These are phyloP conservation scores for Cercospora sesami DNA, from an alignment of 2,329 filamentous ascomycete genomes.

Conservation along the genomic window DNA sequence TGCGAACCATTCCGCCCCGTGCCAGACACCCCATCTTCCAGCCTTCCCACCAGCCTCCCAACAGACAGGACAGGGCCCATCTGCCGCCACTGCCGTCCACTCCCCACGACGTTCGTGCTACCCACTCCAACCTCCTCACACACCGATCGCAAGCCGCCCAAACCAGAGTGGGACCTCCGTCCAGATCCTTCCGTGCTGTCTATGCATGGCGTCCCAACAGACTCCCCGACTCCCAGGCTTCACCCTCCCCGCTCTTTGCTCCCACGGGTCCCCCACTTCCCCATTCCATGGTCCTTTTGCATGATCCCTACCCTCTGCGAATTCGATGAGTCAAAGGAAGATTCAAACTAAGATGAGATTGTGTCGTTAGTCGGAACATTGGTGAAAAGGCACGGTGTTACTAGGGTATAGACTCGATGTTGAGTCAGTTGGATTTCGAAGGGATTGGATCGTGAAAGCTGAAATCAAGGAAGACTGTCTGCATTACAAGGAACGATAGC, in stretches of 20 bases:
- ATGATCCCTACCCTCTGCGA: not conserved
- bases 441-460: not conserved
- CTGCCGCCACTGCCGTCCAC: not conserved
- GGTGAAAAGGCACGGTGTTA: not conserved
- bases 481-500: not conserved
- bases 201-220: not conserved
- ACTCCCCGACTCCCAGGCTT: not conserved
- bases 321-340: not conserved
- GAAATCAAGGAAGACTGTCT: not conserved
- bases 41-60: not conserved
- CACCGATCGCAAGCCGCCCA: not conserved
- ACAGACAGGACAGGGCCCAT: not conserved
- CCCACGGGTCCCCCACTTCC: not conserved
- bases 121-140: not conserved
- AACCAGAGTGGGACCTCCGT: not conserved
- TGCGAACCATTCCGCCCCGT: not conserved
- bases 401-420: not conserved
- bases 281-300: not conserved
- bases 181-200: not conserved
- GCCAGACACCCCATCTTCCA: not conserved
- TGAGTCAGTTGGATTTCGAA: not conserved
- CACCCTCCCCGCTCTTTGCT: not conserved
- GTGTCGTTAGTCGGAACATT: not conserved
- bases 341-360: not conserved
- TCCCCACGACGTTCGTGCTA: not conserved